A percentile compares a stretch with the other conserved stretches of the same genome.
These are phyloP conservation scores for Pisolithus marmoratus DNA, from an alignment of 768 basidiomycete species.

Conservation along the genomic window DNA sequence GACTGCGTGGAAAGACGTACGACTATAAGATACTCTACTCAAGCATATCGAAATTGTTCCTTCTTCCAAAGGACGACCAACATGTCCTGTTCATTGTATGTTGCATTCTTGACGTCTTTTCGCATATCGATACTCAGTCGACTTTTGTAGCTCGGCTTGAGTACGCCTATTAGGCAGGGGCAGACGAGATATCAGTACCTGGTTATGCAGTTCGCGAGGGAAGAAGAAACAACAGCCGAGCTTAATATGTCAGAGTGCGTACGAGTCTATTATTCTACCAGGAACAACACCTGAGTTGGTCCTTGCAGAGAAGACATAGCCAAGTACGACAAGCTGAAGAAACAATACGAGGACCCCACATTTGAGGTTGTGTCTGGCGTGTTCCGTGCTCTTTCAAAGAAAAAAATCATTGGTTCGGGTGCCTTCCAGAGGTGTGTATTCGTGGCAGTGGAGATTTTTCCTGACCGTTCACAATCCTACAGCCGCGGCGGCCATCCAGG, in stretches of 20 bases:
- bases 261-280: not conserved
- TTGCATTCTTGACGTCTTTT: conserved; percentile 4
- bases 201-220: conserved; percentile 96
- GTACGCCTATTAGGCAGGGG: conserved; percentile 92
- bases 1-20: conserved; percentile 96
- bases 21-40: conserved; percentile 96
- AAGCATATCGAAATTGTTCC: conserved; percentile 82
- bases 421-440: conserved; percentile 70
- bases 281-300: not conserved
- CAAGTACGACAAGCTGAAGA: conserved; percentile 80
- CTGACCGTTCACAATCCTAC: not conserved
- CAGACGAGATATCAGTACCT: conserved; percentile 97
- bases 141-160: conserved; percentile 71
- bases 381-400: conserved; percentile 84
- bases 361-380: conserved; percentile 93
- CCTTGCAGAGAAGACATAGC: conserved; percentile 61
- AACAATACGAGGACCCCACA: conserved; percentile 91
- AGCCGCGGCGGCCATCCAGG: conserved; percentile 88
- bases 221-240: conserved; percentile 95
- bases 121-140: conserved; percentile 2
- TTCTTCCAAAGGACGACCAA: conserved; percentile 94
- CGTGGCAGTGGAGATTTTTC: too few species aligned
- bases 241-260: conserved; percentile 88
- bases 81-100: conserved; percentile 93
- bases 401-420: conserved; percentile 87